phyloP scores from a whole-genome alignment of 2,329 filamentous ascomycete species.

The Paraconiothyrium sp. region DNA sequence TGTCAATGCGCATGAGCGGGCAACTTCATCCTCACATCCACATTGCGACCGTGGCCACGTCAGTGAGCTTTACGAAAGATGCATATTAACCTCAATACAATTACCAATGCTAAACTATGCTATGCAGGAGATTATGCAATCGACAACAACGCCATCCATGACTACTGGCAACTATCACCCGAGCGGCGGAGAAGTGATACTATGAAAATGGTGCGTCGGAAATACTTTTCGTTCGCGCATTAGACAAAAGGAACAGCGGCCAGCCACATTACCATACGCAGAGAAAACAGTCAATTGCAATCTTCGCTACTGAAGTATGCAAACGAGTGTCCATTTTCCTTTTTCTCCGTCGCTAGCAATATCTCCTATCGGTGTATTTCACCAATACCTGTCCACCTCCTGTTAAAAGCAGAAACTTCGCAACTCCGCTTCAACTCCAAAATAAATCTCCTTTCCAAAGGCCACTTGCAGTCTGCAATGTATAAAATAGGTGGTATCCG shows the following conservation, averaged over 20 bases:
- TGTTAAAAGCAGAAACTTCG: slow-evolving; percentile 6
- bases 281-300: slow-evolving; percentile 10
- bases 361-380: background rate
- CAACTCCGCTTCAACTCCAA: slow-evolving; percentile 31
- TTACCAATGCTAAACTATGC: slow-evolving; percentile 17
- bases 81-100: slow-evolving; percentile 15
- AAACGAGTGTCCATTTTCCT: slow-evolving; percentile 1
- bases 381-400: slow-evolving; percentile 3
- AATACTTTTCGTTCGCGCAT: background rate
- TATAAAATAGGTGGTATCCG: slow-evolving; percentile 41
- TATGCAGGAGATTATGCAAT: slow-evolving; percentile 9
- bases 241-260: slow-evolving; percentile 4
- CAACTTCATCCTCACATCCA: background rate
- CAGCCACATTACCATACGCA: slow-evolving; percentile 14
- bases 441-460: slow-evolving; percentile 40
- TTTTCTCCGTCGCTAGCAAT: slow-evolving; percentile 11
- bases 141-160: slow-evolving; percentile 9
- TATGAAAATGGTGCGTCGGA: background rate
- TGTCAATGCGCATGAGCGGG: slow-evolving; percentile 13
- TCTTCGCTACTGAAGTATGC: slow-evolving; percentile 13
- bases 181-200: background rate
- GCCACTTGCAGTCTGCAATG: slow-evolving; percentile 40
- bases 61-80: background rate
- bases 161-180: background rate
- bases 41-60: background rate